Evolutionary conservation across 1,284 basidiomycete genomes (phyloP), one percentile per base, ranked within the genome.

Genomic region (Rhodotorula sp.): DNA sequence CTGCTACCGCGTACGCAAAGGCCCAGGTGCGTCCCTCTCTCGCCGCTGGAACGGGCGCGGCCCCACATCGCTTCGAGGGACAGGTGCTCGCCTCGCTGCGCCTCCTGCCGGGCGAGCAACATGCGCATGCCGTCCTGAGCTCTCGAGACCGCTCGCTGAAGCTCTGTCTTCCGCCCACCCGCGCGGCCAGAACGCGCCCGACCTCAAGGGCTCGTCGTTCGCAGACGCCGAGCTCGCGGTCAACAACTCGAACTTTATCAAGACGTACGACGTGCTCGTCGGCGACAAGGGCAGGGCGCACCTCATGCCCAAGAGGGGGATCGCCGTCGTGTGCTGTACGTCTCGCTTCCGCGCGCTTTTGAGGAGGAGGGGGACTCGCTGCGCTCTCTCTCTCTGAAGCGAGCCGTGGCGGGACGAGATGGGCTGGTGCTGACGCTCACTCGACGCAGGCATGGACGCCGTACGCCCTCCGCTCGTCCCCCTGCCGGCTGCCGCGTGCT

Each of bases 211-310:
- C 13, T 32, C 46, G 13, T 62, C 60, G 5, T 67, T 51, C 61
- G 66, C 66, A 22, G 61, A 57, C 15, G 25, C 36, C n/a, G 60
- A 62, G 8, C 46, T 53, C 22, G 54, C 60, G 5, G 55, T 41
- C 32, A 41, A 41, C 55, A 67, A 67, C 59, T 25, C n/a, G 8
- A 48, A 56, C 54, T 67, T 51, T 27, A 55, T 67, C 60, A 67
- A 67, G 61, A 67, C 46, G 66, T 67, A 62, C 36, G 36, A 50
- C 21, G 55, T 51, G 19, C 66, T 67, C 46, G 53, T 57, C 25
- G 66, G 66, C 22, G 66, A 67, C 60, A 67, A 62, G 61, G 66
- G 66, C 36, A 41, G 61, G 37, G 48, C 57, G 37, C 66, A 67
- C 39, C 34, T 67, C 46, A 67, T 67, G 66, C 66, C 66, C 27